Evolutionary conservation across 306 rosid species (phyloP).

Genomic region (Citrullus amarus): DNA sequence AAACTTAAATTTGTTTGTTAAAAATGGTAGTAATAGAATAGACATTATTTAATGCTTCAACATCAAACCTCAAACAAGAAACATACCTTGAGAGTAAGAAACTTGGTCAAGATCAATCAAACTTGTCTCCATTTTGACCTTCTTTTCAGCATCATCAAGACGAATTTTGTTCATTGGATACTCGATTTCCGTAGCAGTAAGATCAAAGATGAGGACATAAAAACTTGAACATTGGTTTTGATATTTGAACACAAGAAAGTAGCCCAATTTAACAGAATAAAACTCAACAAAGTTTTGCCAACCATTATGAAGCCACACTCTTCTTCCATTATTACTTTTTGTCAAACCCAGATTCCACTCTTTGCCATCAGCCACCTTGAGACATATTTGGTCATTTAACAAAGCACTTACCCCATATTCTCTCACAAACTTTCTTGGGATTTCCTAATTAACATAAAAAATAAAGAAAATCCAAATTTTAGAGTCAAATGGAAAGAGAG

Average conservation of each 20-base stretch:
- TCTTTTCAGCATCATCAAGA: neutral
- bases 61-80: neutral
- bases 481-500: neutral
- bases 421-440: neutral
- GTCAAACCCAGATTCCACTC: neutral
- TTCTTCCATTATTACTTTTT: neutral
- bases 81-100: neutral
- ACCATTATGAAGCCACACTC: slow-evolving; percentile 4
- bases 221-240: neutral
- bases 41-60: no score
- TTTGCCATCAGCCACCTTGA: neutral
- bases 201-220: slow-evolving; percentile 3
- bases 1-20: no score
- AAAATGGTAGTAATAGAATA: no score
- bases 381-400: neutral
- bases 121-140: neutral
- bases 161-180: neutral
- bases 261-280: neutral
- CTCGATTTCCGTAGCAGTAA: neutral
- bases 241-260: slow-evolving; percentile 4
- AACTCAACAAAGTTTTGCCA: slow-evolving; percentile 5
- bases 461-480: no score
- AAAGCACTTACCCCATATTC: neutral
- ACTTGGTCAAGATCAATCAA: neutral
- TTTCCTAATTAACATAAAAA: neutral